These are phyloP conservation scores for Pseudonitzschia multistriata DNA, from an alignment of 108 stramenopile genomes.

Conservation along the genomic window DNA sequence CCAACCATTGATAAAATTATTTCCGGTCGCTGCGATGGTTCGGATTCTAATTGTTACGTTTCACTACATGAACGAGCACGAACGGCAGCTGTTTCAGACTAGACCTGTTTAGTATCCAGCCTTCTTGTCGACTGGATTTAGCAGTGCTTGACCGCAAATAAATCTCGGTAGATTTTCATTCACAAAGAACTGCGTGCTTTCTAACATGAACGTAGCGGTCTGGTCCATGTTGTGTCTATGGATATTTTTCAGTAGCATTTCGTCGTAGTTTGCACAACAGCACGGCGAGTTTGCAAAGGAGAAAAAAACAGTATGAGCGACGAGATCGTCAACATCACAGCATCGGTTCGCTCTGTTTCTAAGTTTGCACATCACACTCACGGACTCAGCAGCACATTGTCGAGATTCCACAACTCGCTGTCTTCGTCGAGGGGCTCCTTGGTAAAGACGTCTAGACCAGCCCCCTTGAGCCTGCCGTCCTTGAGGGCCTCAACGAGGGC, in stretches of 20 bases:
- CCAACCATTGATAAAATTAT: too few relatives aligned
- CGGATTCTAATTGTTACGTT: too few relatives aligned
- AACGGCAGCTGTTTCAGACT: too few relatives aligned
- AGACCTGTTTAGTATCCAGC: conserved; percentile 67
- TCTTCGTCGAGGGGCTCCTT: conserved; percentile 79
- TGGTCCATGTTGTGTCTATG: conserved; percentile 55
- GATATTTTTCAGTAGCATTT: not conserved
- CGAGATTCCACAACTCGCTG: conserved; percentile 75
- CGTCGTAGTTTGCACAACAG: not conserved
- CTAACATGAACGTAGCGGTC: conserved; percentile 77
- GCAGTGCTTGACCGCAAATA: conserved; percentile 54
- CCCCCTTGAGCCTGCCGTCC: conserved; percentile 67
- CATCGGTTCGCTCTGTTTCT: not conserved
- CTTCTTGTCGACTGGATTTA: conserved; percentile 69
- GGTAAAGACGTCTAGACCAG: conserved; percentile 85
- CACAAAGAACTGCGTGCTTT: conserved; percentile 75
- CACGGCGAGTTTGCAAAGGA: not conserved
- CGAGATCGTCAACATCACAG: too few relatives aligned
- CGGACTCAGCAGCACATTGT: conserved; percentile 81
- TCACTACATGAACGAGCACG: too few relatives aligned
- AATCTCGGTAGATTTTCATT: conserved; percentile 70
- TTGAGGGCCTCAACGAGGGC: conserved; percentile 70
- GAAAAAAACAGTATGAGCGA: not conserved
- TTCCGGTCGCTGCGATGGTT: too few relatives aligned
- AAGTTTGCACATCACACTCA: conserved; percentile 16